Conservation (phyloP, 2,329 filamentous ascomycete genomes). For the Penicillium sp. region DNA sequence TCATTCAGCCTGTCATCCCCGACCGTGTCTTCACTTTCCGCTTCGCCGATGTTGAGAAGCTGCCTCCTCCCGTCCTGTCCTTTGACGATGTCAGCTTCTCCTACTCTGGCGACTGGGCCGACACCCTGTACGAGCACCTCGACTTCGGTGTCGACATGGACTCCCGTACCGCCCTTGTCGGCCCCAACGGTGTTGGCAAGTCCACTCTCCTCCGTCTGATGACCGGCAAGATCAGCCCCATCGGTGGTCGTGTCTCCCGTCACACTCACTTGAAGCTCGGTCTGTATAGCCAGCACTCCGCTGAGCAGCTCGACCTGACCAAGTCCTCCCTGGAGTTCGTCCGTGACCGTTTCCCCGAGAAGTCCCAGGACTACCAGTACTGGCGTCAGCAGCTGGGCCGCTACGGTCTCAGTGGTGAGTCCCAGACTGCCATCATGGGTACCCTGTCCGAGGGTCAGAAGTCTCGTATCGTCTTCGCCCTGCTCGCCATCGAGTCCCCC, state of each 20-base stretch:
- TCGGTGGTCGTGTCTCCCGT: conserved; percentile 75
- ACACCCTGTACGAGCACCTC: conserved; percentile 94
- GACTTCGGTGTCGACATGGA: conserved; percentile 99
- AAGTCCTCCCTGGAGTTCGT: conserved; percentile 98
- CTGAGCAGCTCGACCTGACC: conserved; percentile 96
- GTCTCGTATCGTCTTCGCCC: conserved; percentile 95
- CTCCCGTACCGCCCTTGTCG: conserved; percentile 92
- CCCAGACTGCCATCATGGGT: conserved; percentile 96
- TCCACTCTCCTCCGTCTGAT: conserved; percentile 94
- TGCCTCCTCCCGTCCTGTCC: conserved; percentile 93
- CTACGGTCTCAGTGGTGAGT: conserved; percentile 89
- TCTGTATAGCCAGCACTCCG: conserved; percentile 97
- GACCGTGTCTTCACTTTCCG: conserved; percentile 96
- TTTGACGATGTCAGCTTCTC: conserved; percentile 98
- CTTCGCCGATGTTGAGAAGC: conserved; percentile 98
- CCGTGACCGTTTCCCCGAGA: conserved; percentile 85
- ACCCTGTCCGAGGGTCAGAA: conserved; percentile 97
- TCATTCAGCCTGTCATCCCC: conserved; percentile 84
- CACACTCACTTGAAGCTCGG: conserved; percentile 99
- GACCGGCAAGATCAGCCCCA: conserved; percentile 91
- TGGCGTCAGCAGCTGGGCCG: conserved; percentile 96
- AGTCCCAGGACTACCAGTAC: conserved; percentile 98
- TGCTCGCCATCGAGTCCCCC: conserved; percentile 90
- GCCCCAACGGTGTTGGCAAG: conserved; percentile 98
- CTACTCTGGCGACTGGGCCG: conserved; percentile 84